Evolutionary conservation across 768 basidiomycete species (phyloP).

Genomic region (Boletus sp.): DNA sequence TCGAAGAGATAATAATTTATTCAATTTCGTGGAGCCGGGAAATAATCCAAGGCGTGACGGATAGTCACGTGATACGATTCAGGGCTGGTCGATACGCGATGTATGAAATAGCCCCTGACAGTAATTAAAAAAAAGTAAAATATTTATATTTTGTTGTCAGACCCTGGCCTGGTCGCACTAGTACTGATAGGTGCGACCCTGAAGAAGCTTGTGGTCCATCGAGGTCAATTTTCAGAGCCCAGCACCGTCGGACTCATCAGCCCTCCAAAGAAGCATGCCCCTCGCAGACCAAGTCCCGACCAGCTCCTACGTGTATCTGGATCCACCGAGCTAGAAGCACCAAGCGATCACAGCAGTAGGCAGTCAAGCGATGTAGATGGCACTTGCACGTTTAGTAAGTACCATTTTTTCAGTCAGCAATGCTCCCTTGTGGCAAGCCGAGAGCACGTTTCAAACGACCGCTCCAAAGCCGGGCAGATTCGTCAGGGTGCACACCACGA

Average conservation of each 20-base stretch:
- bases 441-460: not conserved
- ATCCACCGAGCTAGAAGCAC: not conserved
- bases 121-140: too few relatives aligned
- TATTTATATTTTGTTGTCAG: not conserved
- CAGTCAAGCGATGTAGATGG: not conserved
- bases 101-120: not conserved
- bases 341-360: not conserved
- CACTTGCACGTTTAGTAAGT: too few relatives aligned
- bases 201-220: not conserved
- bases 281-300: not conserved
- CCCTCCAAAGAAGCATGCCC: not conserved
- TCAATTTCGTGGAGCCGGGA: not conserved
- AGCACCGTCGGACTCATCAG: not conserved
- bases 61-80: not conserved
- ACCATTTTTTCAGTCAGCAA: not conserved
- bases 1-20: conserved; percentile 21
- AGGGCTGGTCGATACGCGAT: conserved; percentile 26
- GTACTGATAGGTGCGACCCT: too few relatives aligned
- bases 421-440: not conserved
- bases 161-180: too few relatives aligned
- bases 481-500: not conserved
- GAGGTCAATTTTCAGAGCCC: not conserved
- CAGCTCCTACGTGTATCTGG: not conserved
- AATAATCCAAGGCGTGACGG: not conserved
- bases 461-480: not conserved